Base-by-base conservation (phyloP, 441 rosid species). In the Corymbia citriodora region DNA sequence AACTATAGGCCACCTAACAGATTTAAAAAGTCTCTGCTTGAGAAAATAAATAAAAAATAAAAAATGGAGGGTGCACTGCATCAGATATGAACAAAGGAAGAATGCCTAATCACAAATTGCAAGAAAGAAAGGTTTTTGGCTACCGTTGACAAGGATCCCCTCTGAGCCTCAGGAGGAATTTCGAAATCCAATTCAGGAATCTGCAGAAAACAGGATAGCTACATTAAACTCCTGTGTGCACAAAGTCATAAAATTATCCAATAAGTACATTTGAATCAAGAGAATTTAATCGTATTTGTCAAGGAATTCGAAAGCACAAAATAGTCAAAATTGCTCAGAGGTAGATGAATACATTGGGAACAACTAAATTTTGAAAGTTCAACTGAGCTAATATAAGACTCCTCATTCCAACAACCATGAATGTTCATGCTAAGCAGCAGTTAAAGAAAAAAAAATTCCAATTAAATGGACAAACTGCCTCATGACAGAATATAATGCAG, bases 111-210 rank as follows among this genome's bases (percentile, higher is more conserved):
- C 18, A n/a, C 31, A 50, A 65, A 63, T 40, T 61, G 53, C 52
- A 54, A 82, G 87, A 83, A 74, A 87, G 61, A 79, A 49, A 92
- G 88, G 91, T 87, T 79, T 81, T 57, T 13, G 50, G 19, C 91
- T 97, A 97, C 99, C 9, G 98, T 97, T 63, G 99, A 98, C 90
- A 98, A 93, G 92, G 96, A 96, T 93, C 99, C 99, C 74, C 95
- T 95, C 89, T 97, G 99, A 91, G 99, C 97, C 97, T 97, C 99
- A 31, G 99, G 95, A 83, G 99, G 99, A 93, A 98, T 97, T 95
- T 98, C 99, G 92, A 98, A 98, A 91, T 97, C 96, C 93, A 98
- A 92, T 91, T 98, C 97, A 89, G 99, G 99, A 92, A 98, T 96
- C 99, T 97, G 94, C 92, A 93, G 15, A 10, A 91, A 83, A 74